Evolutionary conservation across 257 asterid genomes (phyloP), one percentile per base, ranked within the genome.

Genomic region (Solanum piurae): DNA sequence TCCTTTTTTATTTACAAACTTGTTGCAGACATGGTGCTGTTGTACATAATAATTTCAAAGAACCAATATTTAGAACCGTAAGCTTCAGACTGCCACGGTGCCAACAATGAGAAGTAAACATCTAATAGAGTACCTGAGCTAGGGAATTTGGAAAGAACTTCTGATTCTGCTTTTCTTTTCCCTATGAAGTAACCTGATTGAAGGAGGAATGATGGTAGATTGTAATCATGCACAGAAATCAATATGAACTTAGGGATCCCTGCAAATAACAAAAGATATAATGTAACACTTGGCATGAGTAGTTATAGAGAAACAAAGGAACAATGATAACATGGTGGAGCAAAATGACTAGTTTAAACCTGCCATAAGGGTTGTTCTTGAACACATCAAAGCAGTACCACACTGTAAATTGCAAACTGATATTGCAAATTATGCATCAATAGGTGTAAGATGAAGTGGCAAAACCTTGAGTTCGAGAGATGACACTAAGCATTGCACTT

Each of bases 81-180:
- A 44, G 84, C 64, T 79, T 79, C 64, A 42, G 62, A 46, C 23
- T 7, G 23, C 84, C 84, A 77, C 4, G 4, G 9, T 14, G 66
- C 25, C 25, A 79, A 20, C 64, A 71, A 72, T 52, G 31, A 36
- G 58, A 11, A 60, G 52, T 36, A 74, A 74, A 74, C 83, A 84
- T 80, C 68, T 49, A 29, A 49, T 80, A 20, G 55, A 66, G 87
- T 90, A 97, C 99, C 99, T 89, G 98, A 92, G 86, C 40, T 88
- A 29, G 99, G 98, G 92, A 89, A 97, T 91, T 96, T 97, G 79
- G 98, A 93, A 38, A 94, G 94, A 93, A 97, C 96, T 93, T 96
- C 98, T 25, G 98, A 94, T 92, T 96, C 99, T 77, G 99, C 99
- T 93, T 94, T 97, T 91, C 99, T 95, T 92, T 97, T 97, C 72